These are phyloP conservation scores for Aspergillus bombycis DNA, from an alignment of 2,329 filamentous ascomycete genomes.

Conservation along the genomic window DNA sequence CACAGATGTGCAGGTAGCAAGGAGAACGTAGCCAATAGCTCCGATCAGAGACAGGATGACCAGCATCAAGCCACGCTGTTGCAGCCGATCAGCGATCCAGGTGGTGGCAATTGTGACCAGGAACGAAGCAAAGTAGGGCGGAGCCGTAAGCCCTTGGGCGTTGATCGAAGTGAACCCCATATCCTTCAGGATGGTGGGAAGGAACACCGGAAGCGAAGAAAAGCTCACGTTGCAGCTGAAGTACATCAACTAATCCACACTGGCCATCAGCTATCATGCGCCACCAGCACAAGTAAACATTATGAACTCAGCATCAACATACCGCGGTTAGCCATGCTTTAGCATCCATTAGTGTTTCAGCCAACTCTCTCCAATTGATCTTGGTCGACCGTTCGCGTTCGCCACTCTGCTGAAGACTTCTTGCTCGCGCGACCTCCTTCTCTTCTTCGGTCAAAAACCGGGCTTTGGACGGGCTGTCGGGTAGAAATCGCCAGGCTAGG, in stretches of 20 bases:
- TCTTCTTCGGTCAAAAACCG: constrained; percentile 61
- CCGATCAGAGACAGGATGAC: constrained; percentile 59
- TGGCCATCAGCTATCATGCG: constrained; percentile 5
- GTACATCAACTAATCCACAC: constrained; percentile 53
- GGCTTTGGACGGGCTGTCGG: constrained; percentile 57
- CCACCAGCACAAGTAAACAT: background rate
- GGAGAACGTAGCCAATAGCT: constrained; percentile 65
- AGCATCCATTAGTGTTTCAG: constrained; percentile 47
- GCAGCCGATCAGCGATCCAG: constrained; percentile 66
- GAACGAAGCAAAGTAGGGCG: constrained; percentile 71
- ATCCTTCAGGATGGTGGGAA: constrained; percentile 63
- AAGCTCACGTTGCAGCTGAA: constrained; percentile 68
- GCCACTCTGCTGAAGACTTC: constrained; percentile 58
- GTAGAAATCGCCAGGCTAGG: constrained; percentile 58
- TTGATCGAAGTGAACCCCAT: constrained; percentile 71
- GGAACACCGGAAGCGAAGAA: constrained; percentile 66
- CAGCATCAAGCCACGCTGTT: constrained; percentile 67
- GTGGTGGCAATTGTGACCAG: constrained; percentile 63
- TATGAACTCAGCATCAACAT: constrained; percentile 18
- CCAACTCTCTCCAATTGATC: constrained; percentile 53
- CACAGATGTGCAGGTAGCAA: constrained; percentile 59
- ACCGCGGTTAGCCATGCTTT: constrained; percentile 54
- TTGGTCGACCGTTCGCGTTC: constrained; percentile 44
- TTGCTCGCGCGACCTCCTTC: constrained; percentile 58
- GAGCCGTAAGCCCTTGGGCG: constrained; percentile 72